Percentiles rank a stretch among this genome's conserved stretches.
Conservation (phyloP, 2,329 filamentous ascomycete species). For the Leptographium flavum region DNA sequence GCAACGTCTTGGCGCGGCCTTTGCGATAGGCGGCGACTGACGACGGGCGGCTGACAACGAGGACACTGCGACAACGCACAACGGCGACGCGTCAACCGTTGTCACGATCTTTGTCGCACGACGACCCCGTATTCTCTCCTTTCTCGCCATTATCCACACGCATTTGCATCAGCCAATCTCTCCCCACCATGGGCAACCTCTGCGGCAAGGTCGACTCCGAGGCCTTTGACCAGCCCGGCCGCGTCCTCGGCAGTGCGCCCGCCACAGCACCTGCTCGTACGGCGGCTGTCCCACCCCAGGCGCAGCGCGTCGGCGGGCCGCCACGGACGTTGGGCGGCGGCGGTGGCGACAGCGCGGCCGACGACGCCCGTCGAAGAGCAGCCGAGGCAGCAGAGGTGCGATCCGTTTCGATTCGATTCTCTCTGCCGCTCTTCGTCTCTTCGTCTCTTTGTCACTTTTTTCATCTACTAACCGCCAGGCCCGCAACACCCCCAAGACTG, state of each 20-base stretch:
- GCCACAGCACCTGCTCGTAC: constrained; percentile 24
- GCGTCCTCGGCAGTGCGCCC: constrained; percentile 46
- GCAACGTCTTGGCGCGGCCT: too few relatives aligned
- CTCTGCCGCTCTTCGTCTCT: not conserved
- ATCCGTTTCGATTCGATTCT: not conserved
- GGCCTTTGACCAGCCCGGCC: constrained; percentile 58
- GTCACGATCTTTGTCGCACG: too few relatives aligned
- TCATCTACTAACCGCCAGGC: not conserved
- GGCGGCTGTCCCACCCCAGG: constrained; percentile 32
- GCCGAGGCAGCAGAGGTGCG: constrained; percentile 75
- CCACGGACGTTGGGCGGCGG: constrained; percentile 50
- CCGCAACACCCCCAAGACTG: constrained; percentile 29
- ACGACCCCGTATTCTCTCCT: too few relatives aligned
- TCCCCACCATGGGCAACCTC: constrained; percentile 65
- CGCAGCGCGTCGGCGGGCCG: constrained; percentile 34
- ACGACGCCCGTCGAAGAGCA: constrained; percentile 57
- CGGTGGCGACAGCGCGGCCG: constrained; percentile 15
- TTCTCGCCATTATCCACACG: not conserved
- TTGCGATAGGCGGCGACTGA: too few relatives aligned
- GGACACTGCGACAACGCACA: too few relatives aligned
- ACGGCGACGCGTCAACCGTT: too few relatives aligned
- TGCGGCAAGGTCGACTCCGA: constrained; percentile 58
- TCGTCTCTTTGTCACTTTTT: not conserved
- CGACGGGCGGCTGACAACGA: too few relatives aligned
- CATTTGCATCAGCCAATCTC: too few relatives aligned